Conservation (phyloP, 2,329 filamentous ascomycete species). For the Pyricularia pennisetigena region DNA sequence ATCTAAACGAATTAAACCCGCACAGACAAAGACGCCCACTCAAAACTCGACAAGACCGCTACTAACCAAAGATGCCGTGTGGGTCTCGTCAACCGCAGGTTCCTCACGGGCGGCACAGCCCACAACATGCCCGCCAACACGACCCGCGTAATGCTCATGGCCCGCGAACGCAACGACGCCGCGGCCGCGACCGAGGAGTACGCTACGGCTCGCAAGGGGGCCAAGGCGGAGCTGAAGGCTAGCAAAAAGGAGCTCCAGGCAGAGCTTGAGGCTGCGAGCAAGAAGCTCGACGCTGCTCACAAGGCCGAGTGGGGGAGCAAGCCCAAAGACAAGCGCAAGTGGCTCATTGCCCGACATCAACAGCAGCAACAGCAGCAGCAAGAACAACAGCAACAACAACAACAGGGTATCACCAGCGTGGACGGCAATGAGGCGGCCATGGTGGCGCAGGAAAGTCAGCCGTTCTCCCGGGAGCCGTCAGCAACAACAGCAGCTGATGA, state of each 20-base stretch:
- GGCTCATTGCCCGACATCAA: neutral
- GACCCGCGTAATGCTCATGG: neutral
- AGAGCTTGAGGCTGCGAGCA: neutral
- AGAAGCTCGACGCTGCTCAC: neutral
- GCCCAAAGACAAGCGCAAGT: neutral
- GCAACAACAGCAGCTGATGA: neutral
- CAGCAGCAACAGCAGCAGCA: neutral
- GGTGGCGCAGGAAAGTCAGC: neutral
- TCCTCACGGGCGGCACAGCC: conserved; percentile 1
- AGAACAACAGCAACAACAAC: neutral
- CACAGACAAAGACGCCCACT: neutral
- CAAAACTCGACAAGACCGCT: too few relatives aligned
- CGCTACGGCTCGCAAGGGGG: neutral
- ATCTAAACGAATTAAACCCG: too few relatives aligned
- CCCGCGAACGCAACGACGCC: neutral
- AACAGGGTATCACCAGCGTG: neutral
- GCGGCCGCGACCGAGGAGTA: neutral
- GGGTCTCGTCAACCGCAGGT: neutral
- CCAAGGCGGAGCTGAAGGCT: neutral
- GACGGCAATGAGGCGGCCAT: neutral
- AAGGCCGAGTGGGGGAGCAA: neutral
- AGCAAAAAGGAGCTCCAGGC: neutral
- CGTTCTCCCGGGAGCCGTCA: neutral
- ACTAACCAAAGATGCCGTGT: too few relatives aligned
- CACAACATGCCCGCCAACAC: neutral